Evolutionary conservation across 192 early-diverging fungal genomes (phyloP).

Genomic region (Coemansia sp.): DNA sequence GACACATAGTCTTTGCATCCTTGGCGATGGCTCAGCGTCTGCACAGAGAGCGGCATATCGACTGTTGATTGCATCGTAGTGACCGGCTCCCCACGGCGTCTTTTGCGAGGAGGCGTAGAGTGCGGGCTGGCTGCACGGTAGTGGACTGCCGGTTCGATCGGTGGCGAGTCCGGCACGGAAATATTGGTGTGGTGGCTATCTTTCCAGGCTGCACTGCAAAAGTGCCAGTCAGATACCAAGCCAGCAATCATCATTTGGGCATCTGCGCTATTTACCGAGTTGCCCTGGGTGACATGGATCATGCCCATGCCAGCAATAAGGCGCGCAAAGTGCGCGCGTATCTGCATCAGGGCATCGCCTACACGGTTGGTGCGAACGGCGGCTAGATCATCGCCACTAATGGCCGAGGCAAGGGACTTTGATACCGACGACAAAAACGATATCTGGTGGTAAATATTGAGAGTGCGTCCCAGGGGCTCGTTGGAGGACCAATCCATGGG

Average conservation of each 20-base stretch:
- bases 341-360: constrained; percentile 22
- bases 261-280: neutral
- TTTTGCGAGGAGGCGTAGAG: constrained; percentile 22
- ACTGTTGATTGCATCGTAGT: neutral
- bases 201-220: constrained; percentile 19
- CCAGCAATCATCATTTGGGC: constrained; percentile 4
- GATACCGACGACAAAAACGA: constrained; percentile 25
- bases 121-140: constrained; percentile 4
- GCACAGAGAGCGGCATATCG: neutral
- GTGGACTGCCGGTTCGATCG: constrained; percentile 9
- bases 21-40: constrained; percentile 1
- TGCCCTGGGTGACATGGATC: constrained; percentile 23
- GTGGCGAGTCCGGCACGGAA: constrained; percentile 18
- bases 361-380: constrained; percentile 6
- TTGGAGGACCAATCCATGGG: neutral
- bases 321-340: constrained; percentile 28
- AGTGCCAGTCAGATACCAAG: constrained; percentile 18
- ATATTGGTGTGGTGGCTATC: constrained; percentile 14
- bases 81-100: constrained; percentile 3
- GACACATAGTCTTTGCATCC: constrained; percentile 21
- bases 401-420: constrained; percentile 18
- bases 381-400: constrained; percentile 20
- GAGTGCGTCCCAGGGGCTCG: constrained; percentile 33
- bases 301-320: constrained; percentile 19
- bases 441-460: constrained; percentile 37